Base-by-base conservation (phyloP, 2,329 filamentous ascomycete species). In the Microcyclosporella mali region DNA sequence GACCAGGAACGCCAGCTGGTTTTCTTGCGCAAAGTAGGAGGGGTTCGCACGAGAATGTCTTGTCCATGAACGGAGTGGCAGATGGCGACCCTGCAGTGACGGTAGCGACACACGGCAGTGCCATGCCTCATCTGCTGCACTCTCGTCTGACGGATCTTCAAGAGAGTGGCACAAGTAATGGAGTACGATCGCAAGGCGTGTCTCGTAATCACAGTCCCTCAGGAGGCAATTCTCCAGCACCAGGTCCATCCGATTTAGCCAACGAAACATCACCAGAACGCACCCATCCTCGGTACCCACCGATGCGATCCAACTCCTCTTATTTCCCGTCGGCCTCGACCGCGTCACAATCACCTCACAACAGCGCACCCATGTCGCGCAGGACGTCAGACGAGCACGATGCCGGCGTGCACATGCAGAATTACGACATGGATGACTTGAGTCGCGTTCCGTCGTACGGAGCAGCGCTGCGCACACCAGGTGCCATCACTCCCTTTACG, bases 11-110 rank as follows among this genome's bases (percentile, higher is more conserved):
- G 28, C 92, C 92, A 15, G 45, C 43, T 0, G 60, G 57, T 4
- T 82, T 88, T 55, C 81, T 81, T 56, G 75, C 85, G 2, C 73
- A 76, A 32, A 79, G 75, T 41, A 81, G 88, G 43, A 78, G 82
- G 35, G 82, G 84, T 4, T 97, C 90, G 0, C 70, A 75, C 8
- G 92, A 97, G 56, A 90, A 95, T 59, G 71, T 97, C 17, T 71
- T 78, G 36, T 78, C 73, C 3, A 68, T 80, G 60, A 70, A 77
- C 36, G 68, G 67, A 6, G 57, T 73, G 18, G 68, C 70, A 4
- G 40, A 73, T 75, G 43, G 77, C 71, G 15, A 70, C 64, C 73
- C 15, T 12, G 65, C 21, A 6, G 21, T 9, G 21, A 25, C 21
- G 6, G 21, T 9, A 6, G 35, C 46, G 55, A 32, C 62, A 55